Percentiles rank a stretch among this genome's conserved stretches.
phyloP scores from a whole-genome alignment of 352 stramenopile genomes.

The Nothophytophthora sp. region DNA sequence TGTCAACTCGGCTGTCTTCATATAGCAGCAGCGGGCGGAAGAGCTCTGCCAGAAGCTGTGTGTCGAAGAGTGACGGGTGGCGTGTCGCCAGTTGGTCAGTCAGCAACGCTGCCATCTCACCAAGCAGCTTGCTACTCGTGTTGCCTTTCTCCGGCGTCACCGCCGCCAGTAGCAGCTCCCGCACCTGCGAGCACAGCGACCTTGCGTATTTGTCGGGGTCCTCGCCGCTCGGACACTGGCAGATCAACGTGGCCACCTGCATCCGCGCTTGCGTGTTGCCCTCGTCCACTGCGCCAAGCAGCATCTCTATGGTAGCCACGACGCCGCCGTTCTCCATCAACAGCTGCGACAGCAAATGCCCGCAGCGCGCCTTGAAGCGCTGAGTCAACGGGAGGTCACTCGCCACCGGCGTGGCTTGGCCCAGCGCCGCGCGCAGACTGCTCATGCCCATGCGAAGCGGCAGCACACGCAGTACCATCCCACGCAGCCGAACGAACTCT shows the following conservation, averaged over 20 bases:
- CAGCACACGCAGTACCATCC: slow-evolving; percentile 50
- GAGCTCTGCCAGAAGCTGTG: slow-evolving; percentile 50
- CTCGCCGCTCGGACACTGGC: slow-evolving; percentile 55
- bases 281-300: slow-evolving; percentile 73
- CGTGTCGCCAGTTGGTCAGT: slow-evolving; percentile 52
- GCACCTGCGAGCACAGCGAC: slow-evolving; percentile 57
- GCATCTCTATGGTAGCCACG: slow-evolving; percentile 80
- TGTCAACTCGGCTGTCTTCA: slow-evolving; percentile 32
- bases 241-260: slow-evolving; percentile 80
- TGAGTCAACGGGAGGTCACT: slow-evolving; percentile 16
- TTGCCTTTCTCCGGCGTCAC: slow-evolving; percentile 40
- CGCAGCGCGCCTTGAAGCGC: slow-evolving; percentile 69
- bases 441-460: slow-evolving; percentile 75
- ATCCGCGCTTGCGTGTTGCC: slow-evolving; percentile 86
- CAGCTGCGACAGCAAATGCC: slow-evolving; percentile 53
- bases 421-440: slow-evolving; percentile 67
- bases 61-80: slow-evolving; percentile 47
- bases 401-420: slow-evolving; percentile 30
- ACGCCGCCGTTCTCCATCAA: slow-evolving; percentile 76
- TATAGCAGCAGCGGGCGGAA: slow-evolving; percentile 70
- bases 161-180: slow-evolving; percentile 44
- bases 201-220: slow-evolving; percentile 41
- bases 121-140: slow-evolving; percentile 66
- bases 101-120: slow-evolving; percentile 70
- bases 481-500: slow-evolving; percentile 37